A percentile compares a stretch with the other conserved stretches of the same genome.
phyloP scores from a whole-genome alignment of 441 rosid species.

The Pelargonium citronellum region DNA sequence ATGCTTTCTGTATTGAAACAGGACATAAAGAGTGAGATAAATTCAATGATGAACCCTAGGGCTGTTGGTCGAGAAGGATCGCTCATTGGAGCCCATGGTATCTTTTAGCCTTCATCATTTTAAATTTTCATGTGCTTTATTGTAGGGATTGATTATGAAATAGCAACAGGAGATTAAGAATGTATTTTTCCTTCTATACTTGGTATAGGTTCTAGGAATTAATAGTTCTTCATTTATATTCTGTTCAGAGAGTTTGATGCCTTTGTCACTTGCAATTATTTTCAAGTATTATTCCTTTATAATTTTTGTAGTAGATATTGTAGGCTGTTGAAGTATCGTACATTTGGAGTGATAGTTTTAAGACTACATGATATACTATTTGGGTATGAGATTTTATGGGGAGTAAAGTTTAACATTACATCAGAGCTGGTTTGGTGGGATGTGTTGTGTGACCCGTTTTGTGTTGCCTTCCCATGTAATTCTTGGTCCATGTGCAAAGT shows the following conservation, averaged over 20 bases:
- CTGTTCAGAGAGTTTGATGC: neutral
- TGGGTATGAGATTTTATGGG: too few species aligned
- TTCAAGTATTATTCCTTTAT: neutral
- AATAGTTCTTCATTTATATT: neutral
- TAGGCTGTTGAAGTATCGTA: neutral
- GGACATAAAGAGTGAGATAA: constrained; percentile 88
- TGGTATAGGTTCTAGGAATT: neutral
- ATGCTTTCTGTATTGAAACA: constrained; percentile 25
- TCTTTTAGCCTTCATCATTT: constrained; percentile 7
- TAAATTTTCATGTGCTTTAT: neutral
- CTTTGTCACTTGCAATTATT: neutral
- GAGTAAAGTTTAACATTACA: too few species aligned
- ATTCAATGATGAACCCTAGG: constrained; percentile 70
- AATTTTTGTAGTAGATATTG: neutral
- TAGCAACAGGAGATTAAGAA: neutral
- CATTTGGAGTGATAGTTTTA: neutral
- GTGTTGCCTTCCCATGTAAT: too few species aligned
- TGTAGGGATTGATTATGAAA: neutral
- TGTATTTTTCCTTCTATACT: neutral
- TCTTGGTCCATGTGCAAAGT: too few species aligned
- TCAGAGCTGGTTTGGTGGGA: too few species aligned
- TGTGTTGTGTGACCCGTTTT: too few species aligned
- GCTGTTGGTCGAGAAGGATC: constrained; percentile 82
- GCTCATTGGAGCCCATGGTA: constrained; percentile 74
- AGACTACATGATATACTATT: neutral